Evolutionary conservation across 139 green algal species (phyloP), one percentile per base, ranked within the genome.

Genomic region (Auxenochlorella pyrenoidosa): DNA sequence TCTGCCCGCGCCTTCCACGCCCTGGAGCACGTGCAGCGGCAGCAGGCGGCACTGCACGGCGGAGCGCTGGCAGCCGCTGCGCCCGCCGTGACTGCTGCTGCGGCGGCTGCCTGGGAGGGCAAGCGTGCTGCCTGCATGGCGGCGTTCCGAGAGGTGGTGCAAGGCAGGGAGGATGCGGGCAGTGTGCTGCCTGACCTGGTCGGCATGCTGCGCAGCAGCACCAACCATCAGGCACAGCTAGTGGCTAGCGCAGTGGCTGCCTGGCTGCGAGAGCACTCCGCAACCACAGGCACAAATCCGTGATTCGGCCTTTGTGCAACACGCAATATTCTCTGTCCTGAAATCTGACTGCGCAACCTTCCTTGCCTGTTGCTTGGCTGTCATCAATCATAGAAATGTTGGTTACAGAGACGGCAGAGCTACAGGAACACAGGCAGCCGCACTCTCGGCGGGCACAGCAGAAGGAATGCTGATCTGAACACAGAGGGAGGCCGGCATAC

Each of bases 1-100:
- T 89, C 93, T 22, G 91, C 93, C 21, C 95, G 95, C 79, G 94
- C 93, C 10, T 97, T 96, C 93, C 90, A 98, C 85, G 94, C 96
- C 71, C 89, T 98, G 30, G 95, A 97, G 91, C 19, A 34, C 43
- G 28, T 59, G 73, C 73, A 77, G 70, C 70, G 26, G 36, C 70
- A 77, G 70, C 63, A 34, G 63, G 63, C 63, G 26, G 4, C 38
- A 4, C 26, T 34, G 63, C 63, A 63, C 16, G 66, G 66, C n/a
- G 32, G n/a, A 16, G 70, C 70, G 34, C n/a, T 47, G 34, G 70
- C 36, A 10, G 34, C 36, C 0, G 1, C 70, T 1, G 36, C 73
- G 22, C 40, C 12, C 10, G 72, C 72, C 4, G 43, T 15, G 30
- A 30, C 75, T 13, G 43, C 75, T 13, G 75, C 44, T 0, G 36